Conservation (phyloP, 192 early-diverging fungal genomes). For the Neocallimastix lanati region DNA sequence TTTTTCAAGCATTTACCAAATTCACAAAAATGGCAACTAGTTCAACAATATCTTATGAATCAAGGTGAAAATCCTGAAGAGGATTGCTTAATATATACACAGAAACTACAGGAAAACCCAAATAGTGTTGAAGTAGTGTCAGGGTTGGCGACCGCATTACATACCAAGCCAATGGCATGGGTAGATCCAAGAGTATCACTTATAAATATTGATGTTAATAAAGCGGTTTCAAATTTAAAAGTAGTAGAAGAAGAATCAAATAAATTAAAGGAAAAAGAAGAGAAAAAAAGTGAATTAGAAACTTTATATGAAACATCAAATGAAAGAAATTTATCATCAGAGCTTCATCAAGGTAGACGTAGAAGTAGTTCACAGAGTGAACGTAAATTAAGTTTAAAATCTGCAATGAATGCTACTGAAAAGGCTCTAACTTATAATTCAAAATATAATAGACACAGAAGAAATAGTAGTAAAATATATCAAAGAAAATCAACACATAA, state of each 20-base stretch:
- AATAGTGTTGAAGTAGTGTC: constrained; percentile 16
- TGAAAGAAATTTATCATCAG: not conserved
- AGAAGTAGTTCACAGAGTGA: not conserved
- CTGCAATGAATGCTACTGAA: not conserved
- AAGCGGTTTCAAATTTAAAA: not conserved
- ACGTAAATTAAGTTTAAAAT: not conserved
- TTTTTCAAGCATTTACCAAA: not conserved
- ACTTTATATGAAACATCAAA: not conserved
- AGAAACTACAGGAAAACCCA: constrained; percentile 14
- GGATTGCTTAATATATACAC: not conserved
- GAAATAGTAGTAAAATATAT: not conserved
- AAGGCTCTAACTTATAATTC: not conserved
- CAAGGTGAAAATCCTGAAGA: not conserved
- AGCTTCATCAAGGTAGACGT: not conserved
- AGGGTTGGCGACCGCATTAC: constrained; percentile 16
- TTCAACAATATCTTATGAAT: not conserved
- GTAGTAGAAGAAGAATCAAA: not conserved
- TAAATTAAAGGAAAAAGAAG: not conserved
- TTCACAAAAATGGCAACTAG: not conserved
- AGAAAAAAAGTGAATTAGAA: not conserved
- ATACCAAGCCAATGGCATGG: constrained; percentile 28
- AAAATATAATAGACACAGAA: not conserved
- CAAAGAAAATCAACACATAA: not conserved
- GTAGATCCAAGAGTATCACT: constrained; percentile 7
- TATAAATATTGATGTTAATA: not conserved